phyloP scores from a whole-genome alignment of 2,329 filamentous ascomycete genomes.

The Penicillium sp. region DNA sequence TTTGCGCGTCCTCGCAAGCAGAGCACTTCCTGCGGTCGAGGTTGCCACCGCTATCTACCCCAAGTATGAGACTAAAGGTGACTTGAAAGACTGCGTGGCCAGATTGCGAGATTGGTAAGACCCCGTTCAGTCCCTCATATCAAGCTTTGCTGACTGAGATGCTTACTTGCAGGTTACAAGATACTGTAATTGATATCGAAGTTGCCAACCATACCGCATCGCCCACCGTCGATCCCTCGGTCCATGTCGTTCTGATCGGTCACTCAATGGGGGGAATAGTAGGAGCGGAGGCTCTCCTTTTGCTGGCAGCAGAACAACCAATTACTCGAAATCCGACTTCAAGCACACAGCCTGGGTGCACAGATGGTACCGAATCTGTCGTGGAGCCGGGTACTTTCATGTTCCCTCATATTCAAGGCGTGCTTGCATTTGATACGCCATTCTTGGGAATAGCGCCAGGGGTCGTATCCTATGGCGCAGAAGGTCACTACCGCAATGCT shows the following conservation, averaged over 20 bases:
- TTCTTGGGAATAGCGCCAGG: slow-evolving; percentile 58
- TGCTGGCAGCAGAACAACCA: slow-evolving; percentile 66
- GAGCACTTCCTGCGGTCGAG: slow-evolving; percentile 41
- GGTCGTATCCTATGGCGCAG: slow-evolving; percentile 59
- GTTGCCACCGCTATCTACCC: slow-evolving; percentile 46
- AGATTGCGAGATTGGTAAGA: slow-evolving; percentile 48
- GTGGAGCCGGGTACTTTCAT: slow-evolving; percentile 57
- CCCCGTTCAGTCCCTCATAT: not conserved
- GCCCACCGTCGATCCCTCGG: slow-evolving; percentile 81
- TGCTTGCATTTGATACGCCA: slow-evolving; percentile 92
- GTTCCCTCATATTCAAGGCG: slow-evolving; percentile 89
- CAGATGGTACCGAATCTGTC: slow-evolving; percentile 14
- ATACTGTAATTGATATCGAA: slow-evolving; percentile 92
- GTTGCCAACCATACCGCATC: slow-evolving; percentile 75
- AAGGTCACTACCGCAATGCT: slow-evolving; percentile 77
- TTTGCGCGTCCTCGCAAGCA: slow-evolving; percentile 40
- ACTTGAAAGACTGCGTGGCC: slow-evolving; percentile 45
- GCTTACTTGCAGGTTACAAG: slow-evolving; percentile 63
- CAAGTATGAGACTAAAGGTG: slow-evolving; percentile 49
- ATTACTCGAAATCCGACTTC: slow-evolving; percentile 34
- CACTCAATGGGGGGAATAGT: slow-evolving; percentile 95
- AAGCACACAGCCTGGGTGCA: slow-evolving; percentile 15
- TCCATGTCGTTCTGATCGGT: slow-evolving; percentile 76
- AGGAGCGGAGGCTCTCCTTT: slow-evolving; percentile 80
- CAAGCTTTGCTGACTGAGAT: not conserved